Evolutionary conservation across 2,329 filamentous ascomycete genomes (phyloP), one percentile per base, ranked within the genome.

Genomic region (Cercospora sp.): DNA sequence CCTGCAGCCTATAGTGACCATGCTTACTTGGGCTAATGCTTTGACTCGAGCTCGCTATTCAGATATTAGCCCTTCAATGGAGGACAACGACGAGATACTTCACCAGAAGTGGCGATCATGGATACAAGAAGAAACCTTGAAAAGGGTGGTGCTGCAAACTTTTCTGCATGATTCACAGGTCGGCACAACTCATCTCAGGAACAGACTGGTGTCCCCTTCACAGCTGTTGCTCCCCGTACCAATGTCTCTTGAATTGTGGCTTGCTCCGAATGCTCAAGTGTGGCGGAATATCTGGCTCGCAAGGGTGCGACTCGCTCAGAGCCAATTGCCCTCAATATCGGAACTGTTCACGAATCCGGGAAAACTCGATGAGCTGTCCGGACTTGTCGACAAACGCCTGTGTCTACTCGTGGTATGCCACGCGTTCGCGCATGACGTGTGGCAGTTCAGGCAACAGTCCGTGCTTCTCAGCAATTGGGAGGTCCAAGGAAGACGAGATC

Each of bases 161-260:
- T 89, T 89, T 69, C 77, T 89, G 4, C 84, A 88, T 66, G 90
- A 92, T 71, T 84, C 87, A 0, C 88, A 90, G 67, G 83, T 86
- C 3, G 90, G 89, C 2, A 88, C 92, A 81, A 85, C 87, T 2
- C 83, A 90, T 9, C 81, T 90, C 66, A 86, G 85, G 16, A 88
- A 86, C 65, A 87, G 88, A 0, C 80, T 87, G 13, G 86, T 91
- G 70, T 89, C 89, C 0, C 91, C 90, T 70, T 83, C 88, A 0
- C 90, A 92, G 72, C 79, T 92, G 68, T 85, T 85, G 3, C 79
- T 91, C 3, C 88, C 89, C 0, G 77, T 92, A 0, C 90, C 90
- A 0, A 85, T 85, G 66, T 80, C 86, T 0, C 82, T 84, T 61
- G 82, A 86, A 16, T 76, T 92, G 3, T 93, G 90, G 90, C 83